Conservation (phyloP, 495 filamentous ascomycete genomes). For the Aspergillus kassunensis region DNA sequence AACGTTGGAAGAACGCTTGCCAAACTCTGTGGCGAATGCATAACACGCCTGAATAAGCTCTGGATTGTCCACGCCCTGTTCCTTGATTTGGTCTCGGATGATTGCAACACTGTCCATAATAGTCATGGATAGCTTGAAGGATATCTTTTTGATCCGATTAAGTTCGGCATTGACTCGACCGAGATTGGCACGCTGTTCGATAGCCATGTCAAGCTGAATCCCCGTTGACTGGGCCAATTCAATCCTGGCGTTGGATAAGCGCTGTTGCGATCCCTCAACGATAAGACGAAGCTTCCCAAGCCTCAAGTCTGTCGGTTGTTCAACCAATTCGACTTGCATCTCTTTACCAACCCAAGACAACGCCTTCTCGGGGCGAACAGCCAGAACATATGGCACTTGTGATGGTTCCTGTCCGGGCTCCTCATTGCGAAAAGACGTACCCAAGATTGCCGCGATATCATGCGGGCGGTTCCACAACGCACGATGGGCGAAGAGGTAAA, state of each 20-base stretch:
- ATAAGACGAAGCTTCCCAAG: slow-evolving; percentile 82
- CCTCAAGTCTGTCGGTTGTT: slow-evolving; percentile 81
- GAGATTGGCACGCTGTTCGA: slow-evolving; percentile 90
- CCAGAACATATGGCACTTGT: slow-evolving; percentile 71
- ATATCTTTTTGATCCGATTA: slow-evolving; percentile 92
- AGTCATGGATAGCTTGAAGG: slow-evolving; percentile 94
- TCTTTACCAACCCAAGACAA: slow-evolving; percentile 80
- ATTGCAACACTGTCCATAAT: slow-evolving; percentile 99
- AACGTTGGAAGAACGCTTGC: slow-evolving; percentile 87
- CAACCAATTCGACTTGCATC: slow-evolving; percentile 63
- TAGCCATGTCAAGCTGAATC: slow-evolving; percentile 77
- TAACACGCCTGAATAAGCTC: slow-evolving; percentile 99
- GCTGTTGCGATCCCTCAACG: slow-evolving; percentile 78
- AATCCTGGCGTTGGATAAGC: slow-evolving; percentile 70
- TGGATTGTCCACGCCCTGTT: slow-evolving; percentile 79
- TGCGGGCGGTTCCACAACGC: slow-evolving; percentile 66
- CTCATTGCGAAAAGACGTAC: slow-evolving; percentile 81
- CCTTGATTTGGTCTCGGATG: slow-evolving; percentile 70
- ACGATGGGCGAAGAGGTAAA: slow-evolving; percentile 83
- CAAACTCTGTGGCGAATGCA: slow-evolving; percentile 96
- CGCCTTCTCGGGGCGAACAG: slow-evolving; percentile 75
- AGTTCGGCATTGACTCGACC: slow-evolving; percentile 86
- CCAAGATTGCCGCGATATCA: slow-evolving; percentile 80
- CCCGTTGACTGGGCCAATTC: slow-evolving; percentile 73
- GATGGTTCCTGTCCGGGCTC: slow-evolving; percentile 64